Evolutionary conservation across 176 grass and related monocot species (phyloP).

Genomic region (Zea luxurians): DNA sequence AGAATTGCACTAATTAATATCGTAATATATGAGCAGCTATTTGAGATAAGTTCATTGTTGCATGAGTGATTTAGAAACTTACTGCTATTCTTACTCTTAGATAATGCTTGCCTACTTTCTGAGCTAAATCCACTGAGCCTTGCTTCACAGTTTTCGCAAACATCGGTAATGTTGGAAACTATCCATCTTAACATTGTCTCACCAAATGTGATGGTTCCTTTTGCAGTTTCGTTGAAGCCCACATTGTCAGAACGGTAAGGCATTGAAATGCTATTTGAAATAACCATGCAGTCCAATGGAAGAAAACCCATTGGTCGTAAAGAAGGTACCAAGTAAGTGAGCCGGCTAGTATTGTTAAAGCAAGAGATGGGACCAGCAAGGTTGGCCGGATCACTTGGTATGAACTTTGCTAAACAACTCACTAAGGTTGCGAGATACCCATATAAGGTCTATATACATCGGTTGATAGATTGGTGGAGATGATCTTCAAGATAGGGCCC

Average conservation of each 20-base stretch:
- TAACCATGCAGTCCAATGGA: conserved; percentile 25
- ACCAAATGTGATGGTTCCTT: not conserved
- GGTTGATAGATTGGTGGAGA: conserved; percentile 33
- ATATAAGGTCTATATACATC: conserved; percentile 6
- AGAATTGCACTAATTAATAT: not conserved
- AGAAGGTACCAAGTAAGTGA: conserved; percentile 28
- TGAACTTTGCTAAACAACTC: conserved; percentile 33
- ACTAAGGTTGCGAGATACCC: not conserved
- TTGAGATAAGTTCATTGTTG: not conserved
- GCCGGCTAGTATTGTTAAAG: conserved; percentile 26
- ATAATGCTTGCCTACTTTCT: conserved; percentile 25
- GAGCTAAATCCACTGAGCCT: conserved; percentile 36
- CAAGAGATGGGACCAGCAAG: conserved; percentile 44
- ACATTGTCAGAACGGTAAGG: not conserved
- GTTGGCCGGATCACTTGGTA: not conserved
- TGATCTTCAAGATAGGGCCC: conserved; percentile 45
- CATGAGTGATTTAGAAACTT: conserved; percentile 7
- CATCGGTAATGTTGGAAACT: not conserved
- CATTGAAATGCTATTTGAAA: conserved; percentile 5
- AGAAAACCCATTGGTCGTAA: not conserved
- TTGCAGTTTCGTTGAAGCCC: not conserved
- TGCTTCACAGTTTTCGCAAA: conserved; percentile 28
- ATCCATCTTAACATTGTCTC: conserved; percentile 23
- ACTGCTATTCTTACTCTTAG: conserved; percentile 22
- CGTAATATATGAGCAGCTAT: not conserved